Evolutionary conservation across 768 basidiomycete species (phyloP), one percentile per base, ranked within the genome.

Genomic region (Galerina sulciceps): DNA sequence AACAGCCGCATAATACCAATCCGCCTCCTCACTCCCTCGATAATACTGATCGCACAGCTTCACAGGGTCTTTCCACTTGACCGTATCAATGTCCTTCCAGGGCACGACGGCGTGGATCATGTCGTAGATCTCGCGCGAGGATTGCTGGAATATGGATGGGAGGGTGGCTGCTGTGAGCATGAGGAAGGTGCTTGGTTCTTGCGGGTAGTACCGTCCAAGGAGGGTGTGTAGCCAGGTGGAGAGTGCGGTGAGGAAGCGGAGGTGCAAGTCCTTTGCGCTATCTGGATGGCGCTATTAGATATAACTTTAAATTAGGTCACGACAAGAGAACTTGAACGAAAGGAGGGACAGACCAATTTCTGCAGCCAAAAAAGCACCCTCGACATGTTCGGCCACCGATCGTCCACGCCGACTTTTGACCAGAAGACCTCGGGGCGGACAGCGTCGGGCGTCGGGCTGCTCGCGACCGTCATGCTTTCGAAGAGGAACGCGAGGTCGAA

Each of bases 351-450:
- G 3, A 57, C 55, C 6, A 49, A 38, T 34, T 41, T 52, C 44
- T 18, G 55, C 37, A 61, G 31, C 55, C 51, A 61, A 22, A 20
- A 53, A 40, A 57, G 18, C 2, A 53, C n/a, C 18, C 38, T 20
- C 0, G 55, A 37, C 2, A 61, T 38, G 18, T 61, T 61, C 6
- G 60, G 60, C 60, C 60, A 57, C 5, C 60, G 49, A 18, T 52
- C 31, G 13, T 61, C 55, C 11, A 61, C 3, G 3, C 22, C 15
- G 8, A 53, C 60, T 17, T 57, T 57, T 1, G 44, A 53, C 51
- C 60, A 56, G 20, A 43, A 57, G 13, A 10, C 47, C 11, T 23
- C 26, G 1, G 55, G 55, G 18, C 47, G 46, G 9, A 31, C 18
- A 9, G 15, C 38, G 15, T 57, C 47, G 1, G 55, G 55, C 1